These are phyloP conservation scores for Trametes sanguinea DNA, from an alignment of 768 basidiomycete species.

Conservation along the genomic window DNA sequence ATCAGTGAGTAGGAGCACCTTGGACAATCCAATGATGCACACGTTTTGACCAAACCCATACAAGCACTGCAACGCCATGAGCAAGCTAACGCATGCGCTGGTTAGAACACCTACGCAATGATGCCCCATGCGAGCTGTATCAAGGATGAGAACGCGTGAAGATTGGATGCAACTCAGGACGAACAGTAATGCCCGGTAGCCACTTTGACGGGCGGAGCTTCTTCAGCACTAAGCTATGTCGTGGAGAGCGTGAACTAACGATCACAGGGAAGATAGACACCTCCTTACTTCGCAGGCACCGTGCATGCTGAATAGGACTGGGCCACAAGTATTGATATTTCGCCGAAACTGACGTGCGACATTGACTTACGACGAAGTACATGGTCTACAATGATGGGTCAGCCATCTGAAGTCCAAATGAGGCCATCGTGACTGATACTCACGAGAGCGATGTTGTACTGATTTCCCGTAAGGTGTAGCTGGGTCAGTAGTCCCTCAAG, in stretches of 20 bases:
- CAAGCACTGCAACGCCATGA: too few species aligned
- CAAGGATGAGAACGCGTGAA: too few species aligned
- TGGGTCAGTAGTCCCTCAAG: slow-evolving; percentile 53
- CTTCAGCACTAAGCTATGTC: slow-evolving; percentile 63
- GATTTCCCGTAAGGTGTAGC: slow-evolving; percentile 55
- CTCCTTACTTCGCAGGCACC: slow-evolving; percentile 66
- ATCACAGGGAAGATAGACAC: too few species aligned
- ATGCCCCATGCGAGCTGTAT: slow-evolving; percentile 62
- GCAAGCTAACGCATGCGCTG: too few species aligned
- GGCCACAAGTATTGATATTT: background rate
- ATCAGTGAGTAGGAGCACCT: background rate
- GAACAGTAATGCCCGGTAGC: slow-evolving; percentile 66
- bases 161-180: slow-evolving; percentile 14
- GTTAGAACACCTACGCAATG: slow-evolving; percentile 62
- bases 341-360: background rate
- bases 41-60: slow-evolving; percentile 73
- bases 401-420: too few species aligned
- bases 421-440: too few species aligned
- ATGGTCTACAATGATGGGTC: slow-evolving; percentile 48
- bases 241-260: too few species aligned
- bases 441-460: slow-evolving; percentile 70
- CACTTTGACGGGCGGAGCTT: slow-evolving; percentile 67
- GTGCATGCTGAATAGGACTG: slow-evolving; percentile 42
- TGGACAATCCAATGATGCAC: background rate
- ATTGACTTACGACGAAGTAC: slow-evolving; percentile 62